Evolutionary conservation across 495 filamentous ascomycete species (phyloP), one percentile per base, ranked within the genome.

Genomic region (Daldinia loculata): DNA sequence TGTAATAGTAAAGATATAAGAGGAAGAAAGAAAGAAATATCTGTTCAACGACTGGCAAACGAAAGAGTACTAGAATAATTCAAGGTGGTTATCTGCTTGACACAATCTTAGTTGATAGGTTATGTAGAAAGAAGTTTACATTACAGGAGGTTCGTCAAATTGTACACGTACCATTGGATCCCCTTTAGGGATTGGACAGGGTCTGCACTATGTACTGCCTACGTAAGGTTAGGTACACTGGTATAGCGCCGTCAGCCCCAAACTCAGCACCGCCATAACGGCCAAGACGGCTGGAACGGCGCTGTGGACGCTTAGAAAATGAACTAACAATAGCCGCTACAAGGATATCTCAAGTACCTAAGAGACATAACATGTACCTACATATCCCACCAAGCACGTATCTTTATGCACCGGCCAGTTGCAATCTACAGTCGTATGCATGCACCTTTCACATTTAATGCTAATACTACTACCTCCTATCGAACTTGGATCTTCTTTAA

Each of bases 161-260:
- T 71, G 68, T 71, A 71, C 68, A 71, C 63, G 68, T 71, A 71
- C 68, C 62, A 71, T 71, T 71, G 68, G 57, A 57, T 58, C 29
- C 60, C 67, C 41, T 66, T 71, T 71, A 66, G 58, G 58, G 43
- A 65, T 34, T 36, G 55, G 55, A 14, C 32, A 24, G 30, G 30
- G 11, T 38, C 55, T 63, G 66, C 60, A 69, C 59, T 34, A 36
- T 34, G n/a, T 17, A 55, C 24, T 9, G 22, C 19, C 43, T 39
- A 15, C 55, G 8, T 30, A 30, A 57, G 3, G 34, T 57, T 56
- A 17, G 29, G 12, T 12, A 22, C 17, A 45, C 41, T 22, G 19
- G 22, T 48, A 48, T 4, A 24, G 43, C 19, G 43, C 34, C 17
- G 32, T 61, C 9, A 67, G 45, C 64, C 64, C 56, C 56, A 51